Evolutionary conservation across 768 basidiomycete species (phyloP), one percentile per base, ranked within the genome.

Genomic region (Russula emetica): DNA sequence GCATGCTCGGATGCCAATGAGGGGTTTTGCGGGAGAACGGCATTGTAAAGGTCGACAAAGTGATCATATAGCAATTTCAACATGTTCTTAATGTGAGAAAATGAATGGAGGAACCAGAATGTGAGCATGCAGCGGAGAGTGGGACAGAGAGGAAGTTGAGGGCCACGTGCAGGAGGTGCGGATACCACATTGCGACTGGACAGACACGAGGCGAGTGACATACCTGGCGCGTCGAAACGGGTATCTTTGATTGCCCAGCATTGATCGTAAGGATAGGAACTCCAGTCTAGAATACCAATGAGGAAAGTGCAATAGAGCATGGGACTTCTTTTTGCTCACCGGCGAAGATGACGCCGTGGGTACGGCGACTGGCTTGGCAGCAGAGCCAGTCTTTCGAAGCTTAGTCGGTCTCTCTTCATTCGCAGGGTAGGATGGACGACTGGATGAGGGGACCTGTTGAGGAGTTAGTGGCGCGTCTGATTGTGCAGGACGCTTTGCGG

Each of bases 201-300:
- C 20, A 55, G 42, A 51, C 40, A 66, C 66, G 40, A 71, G 68
- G n/a, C 36, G 14, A 58, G 38, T 44, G 34, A 72, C 13, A 71
- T 78, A 86, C 86, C 80, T 92, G 89, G 42, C 93, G 82, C 55
- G 89, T 85, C 5, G 86, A 84, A 50, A 93, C 69, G 1, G 92
- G 78, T 22, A 94, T 83, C 47, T 78, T 77, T n/a, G 90, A 92
- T 61, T 80, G 82, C 0, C 85, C 85, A 3, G 88, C 81, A 72
- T 82, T 86, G 60, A 87, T 76, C 71, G 80, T 79, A 40, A 94
- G 80, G 55, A 87, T 70, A 5, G 91, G 91, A 0, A 78, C 83
- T 32, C 86, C 87, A 40, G 78, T 76, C 84, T 88, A 60, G 50
- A 24, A 22, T 32, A 42, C 30, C 11, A 8, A 32, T 24, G n/a